phyloP scores from a whole-genome alignment of 306 rosid species.

The Alnus rubra region DNA sequence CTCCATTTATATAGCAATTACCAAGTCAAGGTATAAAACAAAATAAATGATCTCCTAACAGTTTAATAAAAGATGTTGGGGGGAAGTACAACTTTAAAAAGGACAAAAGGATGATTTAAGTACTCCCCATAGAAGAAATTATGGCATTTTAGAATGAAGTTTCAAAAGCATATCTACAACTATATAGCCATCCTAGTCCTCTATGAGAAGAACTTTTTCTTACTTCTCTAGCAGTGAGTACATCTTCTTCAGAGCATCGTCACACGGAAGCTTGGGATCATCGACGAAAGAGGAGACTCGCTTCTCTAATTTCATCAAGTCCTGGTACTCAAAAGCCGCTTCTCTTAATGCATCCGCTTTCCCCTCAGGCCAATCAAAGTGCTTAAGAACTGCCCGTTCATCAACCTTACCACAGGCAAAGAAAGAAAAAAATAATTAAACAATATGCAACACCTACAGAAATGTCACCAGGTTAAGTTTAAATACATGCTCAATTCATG shows the following conservation, averaged over 20 bases:
- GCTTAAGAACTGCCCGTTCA: conserved; percentile 97
- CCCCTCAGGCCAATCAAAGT: conserved; percentile 99
- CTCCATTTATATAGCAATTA: not conserved
- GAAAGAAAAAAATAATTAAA: conserved; percentile 23
- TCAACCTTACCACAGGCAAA: conserved; percentile 63
- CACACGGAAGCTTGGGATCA: conserved; percentile 83
- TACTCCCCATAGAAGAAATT: not conserved
- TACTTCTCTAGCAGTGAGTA: conserved; percentile 96
- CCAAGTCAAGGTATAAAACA: not conserved
- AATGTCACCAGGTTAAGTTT: not conserved
- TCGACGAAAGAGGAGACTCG: conserved; percentile 73
- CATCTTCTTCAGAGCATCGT: conserved; percentile 92
- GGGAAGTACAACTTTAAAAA: not conserved
- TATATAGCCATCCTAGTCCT: not conserved
- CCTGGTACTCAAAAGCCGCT: conserved; percentile 96
- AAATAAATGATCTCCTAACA: not conserved
- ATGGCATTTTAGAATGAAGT: not conserved
- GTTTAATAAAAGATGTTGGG: not conserved
- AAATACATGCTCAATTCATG: not conserved
- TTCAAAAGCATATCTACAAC: not conserved
- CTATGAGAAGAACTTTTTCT: conserved; percentile 34
- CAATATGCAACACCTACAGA: not conserved
- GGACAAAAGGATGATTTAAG: not conserved
- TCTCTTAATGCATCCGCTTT: conserved; percentile 98
- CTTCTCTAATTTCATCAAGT: conserved; percentile 86